These are phyloP conservation scores for Aspergillus intermedius DNA, from an alignment of 2,329 filamentous ascomycete genomes.

Conservation along the genomic window DNA sequence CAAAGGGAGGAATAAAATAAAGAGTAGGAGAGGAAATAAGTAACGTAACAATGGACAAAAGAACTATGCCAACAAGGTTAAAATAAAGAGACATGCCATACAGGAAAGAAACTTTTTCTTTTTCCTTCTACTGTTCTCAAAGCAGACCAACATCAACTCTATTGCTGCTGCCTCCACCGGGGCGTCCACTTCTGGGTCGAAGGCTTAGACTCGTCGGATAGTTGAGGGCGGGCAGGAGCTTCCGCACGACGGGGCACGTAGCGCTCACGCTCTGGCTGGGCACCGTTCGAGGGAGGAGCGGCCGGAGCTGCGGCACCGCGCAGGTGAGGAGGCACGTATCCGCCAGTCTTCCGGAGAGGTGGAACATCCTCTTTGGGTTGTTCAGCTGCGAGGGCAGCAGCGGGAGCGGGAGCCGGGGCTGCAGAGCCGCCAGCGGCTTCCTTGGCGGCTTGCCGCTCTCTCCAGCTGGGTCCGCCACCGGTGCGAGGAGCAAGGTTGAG, in stretches of 20 bases:
- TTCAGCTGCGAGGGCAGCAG: slow-evolving; percentile 13
- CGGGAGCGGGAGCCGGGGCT: slow-evolving; percentile 11
- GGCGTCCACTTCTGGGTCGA: slow-evolving; percentile 30
- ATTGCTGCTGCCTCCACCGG: slow-evolving; percentile 32
- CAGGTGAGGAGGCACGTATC: slow-evolving; percentile 37
- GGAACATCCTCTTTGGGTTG: slow-evolving; percentile 22
- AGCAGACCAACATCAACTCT: slow-evolving; percentile 17
- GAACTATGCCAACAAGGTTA: slow-evolving; percentile 16
- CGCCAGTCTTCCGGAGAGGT: slow-evolving; percentile 24
- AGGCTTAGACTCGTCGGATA: slow-evolving; percentile 24
- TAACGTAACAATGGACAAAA: slow-evolving; percentile 1
- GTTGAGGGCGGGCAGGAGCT: slow-evolving; percentile 8
- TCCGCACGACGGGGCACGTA: slow-evolving; percentile 24
- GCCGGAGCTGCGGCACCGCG: slow-evolving; percentile 26
- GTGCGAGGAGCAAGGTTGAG: slow-evolving; percentile 49
- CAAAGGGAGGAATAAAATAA: background rate
- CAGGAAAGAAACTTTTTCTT: slow-evolving; percentile 4
- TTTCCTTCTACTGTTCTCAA: background rate
- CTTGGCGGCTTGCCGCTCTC: slow-evolving; percentile 54
- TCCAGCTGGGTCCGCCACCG: slow-evolving; percentile 46
- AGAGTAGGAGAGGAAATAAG: background rate
- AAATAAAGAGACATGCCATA: slow-evolving; percentile 7
- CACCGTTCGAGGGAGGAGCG: slow-evolving; percentile 23
- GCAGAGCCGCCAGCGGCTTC: slow-evolving; percentile 20
- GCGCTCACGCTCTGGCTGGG: slow-evolving; percentile 18